Conservation (phyloP, 2,329 filamentous ascomycete genomes). For the Cytospora leucostoma region DNA sequence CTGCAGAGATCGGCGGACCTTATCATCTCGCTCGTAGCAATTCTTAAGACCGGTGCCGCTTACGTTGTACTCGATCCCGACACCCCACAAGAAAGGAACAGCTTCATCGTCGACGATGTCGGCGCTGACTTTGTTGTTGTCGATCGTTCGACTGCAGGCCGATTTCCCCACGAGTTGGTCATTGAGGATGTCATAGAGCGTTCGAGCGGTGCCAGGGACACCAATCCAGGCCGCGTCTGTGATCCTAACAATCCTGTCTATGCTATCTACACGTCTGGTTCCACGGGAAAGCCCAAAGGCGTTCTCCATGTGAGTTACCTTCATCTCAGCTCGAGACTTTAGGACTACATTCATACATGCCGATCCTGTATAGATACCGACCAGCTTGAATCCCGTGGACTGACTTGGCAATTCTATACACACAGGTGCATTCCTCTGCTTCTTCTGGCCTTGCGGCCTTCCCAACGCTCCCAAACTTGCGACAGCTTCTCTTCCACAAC, state of each 20-base stretch:
- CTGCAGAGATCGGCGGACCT: slow-evolving; percentile 1
- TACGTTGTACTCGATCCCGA: slow-evolving; percentile 31
- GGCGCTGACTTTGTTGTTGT: not conserved
- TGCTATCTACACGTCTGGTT: slow-evolving; percentile 91
- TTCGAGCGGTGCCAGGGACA: not conserved
- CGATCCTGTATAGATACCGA: not conserved
- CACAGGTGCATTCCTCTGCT: slow-evolving; percentile 74
- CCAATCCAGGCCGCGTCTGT: slow-evolving; percentile 42
- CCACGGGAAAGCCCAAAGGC: slow-evolving; percentile 85
- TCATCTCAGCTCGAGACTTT: not conserved
- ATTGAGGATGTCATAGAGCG: not conserved
- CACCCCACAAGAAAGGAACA: slow-evolving; percentile 22
- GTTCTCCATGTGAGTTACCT: slow-evolving; percentile 45
- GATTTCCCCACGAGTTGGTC: not conserved
- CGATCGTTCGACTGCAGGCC: not conserved
- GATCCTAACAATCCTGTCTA: slow-evolving; percentile 65
- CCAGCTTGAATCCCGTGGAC: not conserved
- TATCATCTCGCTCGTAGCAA: slow-evolving; percentile 28
- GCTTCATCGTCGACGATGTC: slow-evolving; percentile 26
- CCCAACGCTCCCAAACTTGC: slow-evolving; percentile 72
- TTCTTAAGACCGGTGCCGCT: slow-evolving; percentile 31
- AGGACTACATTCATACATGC: not conserved
- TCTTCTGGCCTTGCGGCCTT: slow-evolving; percentile 74
- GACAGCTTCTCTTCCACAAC: slow-evolving; percentile 70
- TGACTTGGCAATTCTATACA: slow-evolving; percentile 73